Base-by-base conservation (phyloP, 768 basidiomycete genomes). In the Macrolepiota albuminosa region DNA sequence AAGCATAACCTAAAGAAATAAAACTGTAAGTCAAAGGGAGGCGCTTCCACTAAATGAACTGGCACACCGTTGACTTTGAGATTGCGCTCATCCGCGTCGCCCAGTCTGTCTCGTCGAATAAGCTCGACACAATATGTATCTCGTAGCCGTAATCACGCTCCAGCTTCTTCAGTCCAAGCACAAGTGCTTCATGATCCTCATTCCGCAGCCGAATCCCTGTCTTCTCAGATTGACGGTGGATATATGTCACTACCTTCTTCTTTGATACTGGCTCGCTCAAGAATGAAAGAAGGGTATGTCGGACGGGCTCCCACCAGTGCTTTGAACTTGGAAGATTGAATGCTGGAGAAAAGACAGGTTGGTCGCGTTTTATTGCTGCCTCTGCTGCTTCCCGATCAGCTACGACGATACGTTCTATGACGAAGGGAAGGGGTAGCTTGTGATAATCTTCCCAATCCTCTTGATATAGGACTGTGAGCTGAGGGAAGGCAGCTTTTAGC, bases 401-500 rank as follows among this genome's bases (percentile, higher is more conserved):
- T 37, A 97, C 74, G 36, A 96, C 84, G 13, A 91, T 76, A 11
- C 91, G 85, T 64, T 90, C 87, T 56, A 92, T 73, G 18, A 94
- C 66, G 69, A 86, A 93, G 0, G 93, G 89, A 18, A 84, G 78
- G 21, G 79, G 76, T 66, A 91, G 82, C 59, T 81, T 77, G 40
- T 81, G 78, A 64, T 87, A 86, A 71, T 95, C 93, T 50, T 81
- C 77, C 84, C 91, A 93, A 66, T 95, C 93, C 59, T 86, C 82
- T 18, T 75, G 59, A 69, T 86, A 93, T 75, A 89, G 81, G 54
- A 87, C 72, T 2, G 79, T 83, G 62, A 89, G 78, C 16, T 78
- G 81, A 0, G 91, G 89, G 67, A 91, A 89, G n/a, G 87, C 85
- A 0, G 85, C 81, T 67, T 91, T 89, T 53, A 80, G 72, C n/a